Evolutionary conservation across 495 filamentous ascomycete species (phyloP).

Genomic region (Astrothelium subdiscretum): DNA sequence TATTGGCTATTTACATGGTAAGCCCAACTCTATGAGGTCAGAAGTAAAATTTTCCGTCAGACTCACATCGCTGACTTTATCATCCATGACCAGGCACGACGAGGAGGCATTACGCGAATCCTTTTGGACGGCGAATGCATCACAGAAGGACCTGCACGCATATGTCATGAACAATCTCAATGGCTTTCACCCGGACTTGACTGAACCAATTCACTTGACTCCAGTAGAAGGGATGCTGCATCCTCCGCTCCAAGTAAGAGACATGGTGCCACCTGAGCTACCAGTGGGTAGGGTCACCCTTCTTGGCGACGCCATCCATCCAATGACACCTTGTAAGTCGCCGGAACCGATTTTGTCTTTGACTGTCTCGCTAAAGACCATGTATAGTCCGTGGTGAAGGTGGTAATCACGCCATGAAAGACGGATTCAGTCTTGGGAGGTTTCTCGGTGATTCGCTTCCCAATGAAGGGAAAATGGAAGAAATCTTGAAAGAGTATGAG

Average conservation of each 20-base stretch:
- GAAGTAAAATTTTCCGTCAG: not conserved
- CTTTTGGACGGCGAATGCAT: not conserved
- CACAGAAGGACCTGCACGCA: not conserved
- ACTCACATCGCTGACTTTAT: not conserved
- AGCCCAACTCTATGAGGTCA: not conserved
- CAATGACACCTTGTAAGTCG: not conserved
- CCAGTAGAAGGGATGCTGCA: not conserved
- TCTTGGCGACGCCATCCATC: constrained; percentile 1
- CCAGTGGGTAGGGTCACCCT: not conserved
- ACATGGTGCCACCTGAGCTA: not conserved
- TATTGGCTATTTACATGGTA: not conserved
- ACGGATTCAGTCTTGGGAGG: not conserved
- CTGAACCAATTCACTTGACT: not conserved
- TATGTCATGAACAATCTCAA: not conserved
- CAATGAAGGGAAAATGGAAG: not conserved
- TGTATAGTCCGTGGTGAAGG: not conserved
- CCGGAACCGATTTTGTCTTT: not conserved
- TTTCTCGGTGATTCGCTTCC: not conserved
- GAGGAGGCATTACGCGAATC: not conserved
- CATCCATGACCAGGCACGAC: not conserved
- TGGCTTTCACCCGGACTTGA: not conserved
- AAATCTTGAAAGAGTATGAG: constrained; percentile 1
- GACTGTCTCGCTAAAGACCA: not conserved
- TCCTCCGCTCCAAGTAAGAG: not conserved
- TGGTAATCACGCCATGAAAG: constrained; percentile 3